A percentile compares a stretch with the other conserved stretches of the same genome.
These are phyloP conservation scores for Tetraselmis chui DNA, from an alignment of 139 green algal genomes.

Conservation along the genomic window DNA sequence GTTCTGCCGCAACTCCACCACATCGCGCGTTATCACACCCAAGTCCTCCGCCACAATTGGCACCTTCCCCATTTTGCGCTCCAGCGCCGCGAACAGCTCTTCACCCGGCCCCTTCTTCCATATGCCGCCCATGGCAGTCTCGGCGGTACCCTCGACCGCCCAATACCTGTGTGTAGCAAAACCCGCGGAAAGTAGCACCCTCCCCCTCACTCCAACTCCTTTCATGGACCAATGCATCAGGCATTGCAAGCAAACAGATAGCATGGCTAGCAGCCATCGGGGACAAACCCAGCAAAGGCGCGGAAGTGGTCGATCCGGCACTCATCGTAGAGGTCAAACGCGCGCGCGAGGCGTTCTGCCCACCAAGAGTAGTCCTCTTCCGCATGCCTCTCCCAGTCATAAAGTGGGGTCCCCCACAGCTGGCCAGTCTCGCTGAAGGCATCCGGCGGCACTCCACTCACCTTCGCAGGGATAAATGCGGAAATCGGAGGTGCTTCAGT, in stretches of 20 bases:
- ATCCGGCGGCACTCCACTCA: conserved; percentile 90
- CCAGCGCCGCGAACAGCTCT: conserved; percentile 69
- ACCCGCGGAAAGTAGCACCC: neutral
- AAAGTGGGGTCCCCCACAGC: conserved; percentile 95
- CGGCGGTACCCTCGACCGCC: conserved; percentile 64
- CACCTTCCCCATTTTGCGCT: conserved; percentile 45
- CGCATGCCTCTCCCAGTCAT: conserved; percentile 75
- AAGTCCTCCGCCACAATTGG: conserved; percentile 94
- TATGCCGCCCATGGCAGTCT: conserved; percentile 82
- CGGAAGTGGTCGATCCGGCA: conserved; percentile 96
- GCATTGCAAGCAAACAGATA: neutral
- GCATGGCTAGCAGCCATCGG: neutral
- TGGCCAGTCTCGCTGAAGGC: conserved; percentile 91
- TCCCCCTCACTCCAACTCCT: neutral
- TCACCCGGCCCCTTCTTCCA: conserved; percentile 77
- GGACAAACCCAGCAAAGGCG: conserved; percentile 48
- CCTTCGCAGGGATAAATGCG: no score
- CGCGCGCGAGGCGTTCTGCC: conserved; percentile 66
- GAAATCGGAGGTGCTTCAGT: no score
- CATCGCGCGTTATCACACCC: conserved; percentile 93
- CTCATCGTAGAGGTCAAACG: conserved; percentile 89
- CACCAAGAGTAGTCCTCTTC: conserved; percentile 82
- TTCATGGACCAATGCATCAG: neutral
- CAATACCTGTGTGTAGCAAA: conserved; percentile 63
- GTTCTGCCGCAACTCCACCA: conserved; percentile 71